Base-by-base conservation (phyloP, 2,329 filamentous ascomycete species). In the Cladophialophora psammophila region DNA sequence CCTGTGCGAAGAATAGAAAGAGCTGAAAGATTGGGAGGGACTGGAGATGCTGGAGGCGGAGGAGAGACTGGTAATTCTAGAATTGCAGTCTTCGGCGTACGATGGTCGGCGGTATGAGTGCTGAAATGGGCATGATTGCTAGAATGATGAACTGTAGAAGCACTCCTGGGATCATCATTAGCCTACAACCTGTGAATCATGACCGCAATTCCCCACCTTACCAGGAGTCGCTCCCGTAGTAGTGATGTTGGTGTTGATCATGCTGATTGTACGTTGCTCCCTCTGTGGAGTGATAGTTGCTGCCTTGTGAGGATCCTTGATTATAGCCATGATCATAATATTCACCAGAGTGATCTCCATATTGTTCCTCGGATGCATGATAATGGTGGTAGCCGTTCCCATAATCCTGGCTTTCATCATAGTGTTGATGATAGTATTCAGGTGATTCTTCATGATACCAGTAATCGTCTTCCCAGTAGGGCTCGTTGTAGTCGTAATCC, bases 191-290 rank as follows among this genome's bases (percentile, higher is more conserved):
- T 18, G 26, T 50, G 18, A 50, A 31, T 10, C 35, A 31, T 42
- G 36, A n/a, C 15, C 12, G 20, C 36, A 15, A 42, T 36, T 42
- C 36, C 38, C 36, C 55, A 38, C 38, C 34, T 38, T 58, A 58
- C 55, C 55, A 58, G 55, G 35, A 58, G 55, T 58, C 26, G 45
- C 45, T 50, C 45, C 45, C 45, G 12, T 50, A 50, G 45, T 50
- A 50, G 18, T 20, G n/a, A 7, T 50, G 45, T 26, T 50, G 45
- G 10, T 4, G 42, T 48, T 50, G 45, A 26, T 12, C 18, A 20
- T 18, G 26, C 45, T 50, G 45, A 26, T 4, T 18, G 15, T 42
- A n/a, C 13, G 18, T 42, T 42, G 40, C 40, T 42, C 15, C 40
- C 15, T 42, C 40, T n/a, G 40, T n/a, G 40, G n/a, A 42, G 5